Conservation (phyloP, 177 flowering plant species). For the Vitis hybrid region DNA sequence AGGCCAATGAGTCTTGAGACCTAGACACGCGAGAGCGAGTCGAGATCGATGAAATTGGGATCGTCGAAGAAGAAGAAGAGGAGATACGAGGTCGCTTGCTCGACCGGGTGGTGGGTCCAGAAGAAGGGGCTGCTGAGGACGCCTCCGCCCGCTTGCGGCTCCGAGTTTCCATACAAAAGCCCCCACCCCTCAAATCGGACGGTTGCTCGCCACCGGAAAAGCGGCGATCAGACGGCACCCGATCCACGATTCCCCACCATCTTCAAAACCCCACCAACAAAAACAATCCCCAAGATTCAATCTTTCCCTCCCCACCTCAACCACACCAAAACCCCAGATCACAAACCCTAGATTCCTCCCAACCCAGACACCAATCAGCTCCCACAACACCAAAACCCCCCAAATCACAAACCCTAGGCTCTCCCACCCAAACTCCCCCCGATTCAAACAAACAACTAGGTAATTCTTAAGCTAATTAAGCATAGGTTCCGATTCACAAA, state of each 20-base stretch:
- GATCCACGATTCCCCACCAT: slow-evolving; percentile 35
- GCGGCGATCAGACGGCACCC: slow-evolving; percentile 42
- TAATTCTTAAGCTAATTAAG: no score
- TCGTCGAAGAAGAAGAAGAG: slow-evolving; percentile 19
- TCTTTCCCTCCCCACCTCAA: no score
- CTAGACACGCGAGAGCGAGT: slow-evolving; percentile 50
- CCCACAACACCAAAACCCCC: no score
- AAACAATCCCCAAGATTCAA: neutral
- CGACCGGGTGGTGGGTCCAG: slow-evolving; percentile 71
- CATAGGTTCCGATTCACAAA: no score
- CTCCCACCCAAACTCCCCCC: neutral
- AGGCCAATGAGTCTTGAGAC: slow-evolving; percentile 31
- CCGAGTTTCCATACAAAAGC: slow-evolving; percentile 99
- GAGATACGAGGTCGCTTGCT: slow-evolving; percentile 66
- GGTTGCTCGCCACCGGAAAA: slow-evolving; percentile 28
- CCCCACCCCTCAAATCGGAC: slow-evolving; percentile 27
- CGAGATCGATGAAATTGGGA: slow-evolving; percentile 26
- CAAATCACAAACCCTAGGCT: no score
- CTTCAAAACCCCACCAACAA: neutral
- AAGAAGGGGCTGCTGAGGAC: slow-evolving; percentile 89
- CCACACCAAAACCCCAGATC: no score
- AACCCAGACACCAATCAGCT: no score
- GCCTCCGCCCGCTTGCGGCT: slow-evolving; percentile 99
- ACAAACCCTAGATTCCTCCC: no score
- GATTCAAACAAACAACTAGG: neutral